Conservation (phyloP, 2,329 filamentous ascomycete genomes). For the Fusarium sp. region DNA sequence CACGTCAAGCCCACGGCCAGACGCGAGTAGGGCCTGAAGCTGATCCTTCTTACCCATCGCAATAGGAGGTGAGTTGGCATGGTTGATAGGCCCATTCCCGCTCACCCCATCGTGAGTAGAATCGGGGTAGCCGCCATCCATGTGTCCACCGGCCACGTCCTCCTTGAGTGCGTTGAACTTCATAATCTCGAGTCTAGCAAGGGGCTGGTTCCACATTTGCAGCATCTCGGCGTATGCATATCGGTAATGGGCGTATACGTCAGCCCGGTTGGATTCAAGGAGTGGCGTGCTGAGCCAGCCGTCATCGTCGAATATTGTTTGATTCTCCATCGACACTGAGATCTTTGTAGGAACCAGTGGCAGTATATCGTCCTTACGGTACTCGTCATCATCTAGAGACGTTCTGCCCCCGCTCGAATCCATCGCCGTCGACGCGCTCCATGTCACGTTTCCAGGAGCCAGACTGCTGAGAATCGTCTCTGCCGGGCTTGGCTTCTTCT, state of each 20-base stretch:
- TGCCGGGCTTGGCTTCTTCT: slow-evolving; percentile 67
- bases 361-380: slow-evolving; percentile 55
- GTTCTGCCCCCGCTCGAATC: slow-evolving; percentile 59
- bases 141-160: slow-evolving; percentile 45
- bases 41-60: slow-evolving; percentile 65
- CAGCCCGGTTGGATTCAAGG: slow-evolving; percentile 59
- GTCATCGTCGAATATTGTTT: slow-evolving; percentile 72
- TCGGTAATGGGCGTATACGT: slow-evolving; percentile 66
- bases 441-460: slow-evolving; percentile 59
- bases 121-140: slow-evolving; percentile 48
- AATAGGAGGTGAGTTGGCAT: slow-evolving; percentile 58
- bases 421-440: slow-evolving; percentile 57
- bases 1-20: slow-evolving; percentile 66
- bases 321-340: slow-evolving; percentile 64
- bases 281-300: slow-evolving; percentile 68
- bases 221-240: slow-evolving; percentile 73
- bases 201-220: slow-evolving; percentile 69
- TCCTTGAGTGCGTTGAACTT: slow-evolving; percentile 72
- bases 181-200: slow-evolving; percentile 70
- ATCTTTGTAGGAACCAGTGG: slow-evolving; percentile 61
- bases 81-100: slow-evolving; percentile 47
- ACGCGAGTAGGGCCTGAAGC: slow-evolving; percentile 58
- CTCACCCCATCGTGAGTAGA: slow-evolving; percentile 52
- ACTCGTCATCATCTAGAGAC: slow-evolving; percentile 64
- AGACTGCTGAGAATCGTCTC: slow-evolving; percentile 66